phyloP scores from a whole-genome alignment of 345 rosid species.

The Pugionium cornutum region DNA sequence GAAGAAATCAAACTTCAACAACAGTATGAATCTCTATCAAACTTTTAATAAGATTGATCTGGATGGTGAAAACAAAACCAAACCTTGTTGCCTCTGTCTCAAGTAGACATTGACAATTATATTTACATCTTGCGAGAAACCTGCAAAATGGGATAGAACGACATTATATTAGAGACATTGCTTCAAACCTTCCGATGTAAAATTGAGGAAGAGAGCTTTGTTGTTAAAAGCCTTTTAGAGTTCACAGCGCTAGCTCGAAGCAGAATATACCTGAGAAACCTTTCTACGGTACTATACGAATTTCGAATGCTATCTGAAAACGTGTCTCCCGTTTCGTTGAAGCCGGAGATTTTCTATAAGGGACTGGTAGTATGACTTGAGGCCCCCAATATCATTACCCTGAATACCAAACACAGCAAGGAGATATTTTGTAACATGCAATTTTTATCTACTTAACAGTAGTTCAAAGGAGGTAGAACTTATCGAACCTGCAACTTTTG shows the following conservation, averaged over 20 bases:
- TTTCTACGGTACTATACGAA: slow-evolving; percentile 17
- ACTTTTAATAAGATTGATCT: not conserved
- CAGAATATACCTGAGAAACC: slow-evolving; percentile 17
- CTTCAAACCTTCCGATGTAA: not conserved
- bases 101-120: slow-evolving; percentile 20
- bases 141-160: slow-evolving; percentile 11
- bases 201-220: not conserved
- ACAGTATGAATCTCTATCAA: slow-evolving; percentile 16
- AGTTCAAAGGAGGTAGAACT: not conserved
- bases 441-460: not conserved
- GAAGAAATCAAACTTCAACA: not conserved
- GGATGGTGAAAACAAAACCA: slow-evolving; percentile 3
- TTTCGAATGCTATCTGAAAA: slow-evolving; percentile 71
- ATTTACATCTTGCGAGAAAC: slow-evolving; percentile 33
- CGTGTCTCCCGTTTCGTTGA: slow-evolving; percentile 77
- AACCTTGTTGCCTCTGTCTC: slow-evolving; percentile 34
- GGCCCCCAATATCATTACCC: slow-evolving; percentile 69
- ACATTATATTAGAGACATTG: slow-evolving; percentile 7
- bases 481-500: slow-evolving; percentile 81
- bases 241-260: slow-evolving; percentile 21
- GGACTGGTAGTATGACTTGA: slow-evolving; percentile 70
- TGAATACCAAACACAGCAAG: slow-evolving; percentile 38
- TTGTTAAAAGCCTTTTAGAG: slow-evolving; percentile 9
- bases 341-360: slow-evolving; percentile 67
- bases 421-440: not conserved